phyloP scores from a whole-genome alignment of 2,329 filamentous ascomycete species.

The Davidsoniella eucalypti region DNA sequence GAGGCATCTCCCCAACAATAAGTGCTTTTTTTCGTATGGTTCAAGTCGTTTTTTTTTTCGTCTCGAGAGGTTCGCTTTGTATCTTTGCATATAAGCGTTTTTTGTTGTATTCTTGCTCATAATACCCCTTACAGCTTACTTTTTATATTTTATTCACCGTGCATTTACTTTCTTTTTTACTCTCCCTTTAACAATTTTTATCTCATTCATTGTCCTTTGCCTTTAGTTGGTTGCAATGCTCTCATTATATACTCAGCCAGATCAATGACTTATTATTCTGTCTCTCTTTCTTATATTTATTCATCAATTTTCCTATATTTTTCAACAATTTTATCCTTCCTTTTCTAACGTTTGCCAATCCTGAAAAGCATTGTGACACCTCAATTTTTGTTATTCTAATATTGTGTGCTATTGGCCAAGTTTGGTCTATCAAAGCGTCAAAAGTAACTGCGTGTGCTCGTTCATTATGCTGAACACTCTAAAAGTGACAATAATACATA shows the following conservation, averaged over 20 bases:
- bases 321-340: not conserved
- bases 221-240: not conserved
- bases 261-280: not conserved
- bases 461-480: too few relatives aligned
- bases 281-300: not conserved
- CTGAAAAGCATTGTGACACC: too few relatives aligned
- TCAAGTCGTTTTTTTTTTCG: not conserved
- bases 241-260: not conserved
- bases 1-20: too few relatives aligned
- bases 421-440: too few relatives aligned
- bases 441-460: too few relatives aligned
- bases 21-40: not conserved
- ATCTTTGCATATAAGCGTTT: slow-evolving; percentile 5
- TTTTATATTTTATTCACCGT: slow-evolving; percentile 1
- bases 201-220: not conserved
- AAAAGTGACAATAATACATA: too few relatives aligned
- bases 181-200: not conserved
- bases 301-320: too few relatives aligned
- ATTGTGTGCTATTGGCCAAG: too few relatives aligned
- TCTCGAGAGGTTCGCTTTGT: not conserved
- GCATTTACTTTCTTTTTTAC: not conserved
- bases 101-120: slow-evolving; percentile 29
- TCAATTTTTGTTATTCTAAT: too few relatives aligned
- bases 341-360: not conserved
- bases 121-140: slow-evolving; percentile 20